Evolutionary conservation across 441 rosid genomes (phyloP), one percentile per base, ranked within the genome.

Genomic region (Aquilaria agallochum): DNA sequence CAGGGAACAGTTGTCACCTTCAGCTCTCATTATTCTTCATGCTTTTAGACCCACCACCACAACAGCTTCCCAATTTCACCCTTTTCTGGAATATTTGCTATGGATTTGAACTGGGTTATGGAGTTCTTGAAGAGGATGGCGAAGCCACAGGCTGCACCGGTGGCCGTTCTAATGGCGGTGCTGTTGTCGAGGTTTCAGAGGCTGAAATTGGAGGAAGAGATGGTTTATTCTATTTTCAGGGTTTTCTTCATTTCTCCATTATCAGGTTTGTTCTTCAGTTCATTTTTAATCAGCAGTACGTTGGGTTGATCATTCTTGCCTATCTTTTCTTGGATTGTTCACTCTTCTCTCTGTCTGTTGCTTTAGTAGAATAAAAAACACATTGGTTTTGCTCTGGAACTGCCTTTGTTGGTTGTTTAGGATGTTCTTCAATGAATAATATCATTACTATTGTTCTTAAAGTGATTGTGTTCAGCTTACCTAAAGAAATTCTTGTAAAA

Each of bases 231-330:
- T 36, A 78, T 86, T 60, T 51, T 80, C 50, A 72, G 96, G 30
- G 95, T 4, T 93, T 93, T 72, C 76, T 86, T 69, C 97, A 90
- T 70, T 83, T 93, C 47, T 90, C 98, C 6, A 56, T 88, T 10
- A 88, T 93, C 60, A 96, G 96, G 9, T 93, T 93, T 55, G 97
- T 90, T 65, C 86, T 93, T 61, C 89, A 88, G 55, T 87, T 93
- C 81, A 90, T 90, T 57, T 93, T 90, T 50, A 73, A 50, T 27
- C 88, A 81, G 57, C 60, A 83, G 0, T 76, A 70, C 53, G 34
- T 66, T 11, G 67, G 63, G 3, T 90, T 92, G 97, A 93, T 93
- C 79, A 1, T 93, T 53, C 73, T 86, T 5, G 97, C 91, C 60
- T 88, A 85, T 67, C 76, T 90, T 73, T 90, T 93, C 88, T 88